These are phyloP conservation scores for Ophiostoma novo-ulmi DNA, from an alignment of 2,329 filamentous ascomycete genomes.

Conservation along the genomic window DNA sequence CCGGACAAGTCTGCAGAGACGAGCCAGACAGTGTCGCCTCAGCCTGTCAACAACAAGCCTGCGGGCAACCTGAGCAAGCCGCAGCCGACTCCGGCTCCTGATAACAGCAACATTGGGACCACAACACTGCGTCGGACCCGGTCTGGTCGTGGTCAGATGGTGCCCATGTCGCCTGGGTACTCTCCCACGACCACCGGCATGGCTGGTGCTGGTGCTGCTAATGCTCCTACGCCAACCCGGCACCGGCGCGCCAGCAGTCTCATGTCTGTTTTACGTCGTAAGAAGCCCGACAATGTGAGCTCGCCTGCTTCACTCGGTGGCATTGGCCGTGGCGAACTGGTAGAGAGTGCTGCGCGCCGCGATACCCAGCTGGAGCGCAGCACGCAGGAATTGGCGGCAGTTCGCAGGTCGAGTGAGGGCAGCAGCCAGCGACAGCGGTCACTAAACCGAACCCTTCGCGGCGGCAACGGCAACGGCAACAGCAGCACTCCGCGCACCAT, in stretches of 20 bases:
- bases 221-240: constrained; percentile 24
- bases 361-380: constrained; percentile 60
- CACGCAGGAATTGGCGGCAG: constrained; percentile 46
- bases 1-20: background rate
- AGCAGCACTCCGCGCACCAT: constrained; percentile 18
- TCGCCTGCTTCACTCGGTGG: constrained; percentile 34
- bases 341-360: constrained; percentile 55
- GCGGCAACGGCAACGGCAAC: background rate
- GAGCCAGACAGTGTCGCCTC: background rate
- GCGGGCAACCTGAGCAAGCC: background rate
- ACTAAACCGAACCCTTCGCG: constrained; percentile 10
- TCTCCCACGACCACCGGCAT: constrained; percentile 23
- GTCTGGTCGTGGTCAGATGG: constrained; percentile 39
- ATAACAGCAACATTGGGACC: constrained; percentile 24
- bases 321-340: constrained; percentile 48
- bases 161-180: constrained; percentile 27
- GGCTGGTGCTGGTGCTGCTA: constrained; percentile 16
- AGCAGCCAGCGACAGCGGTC: constrained; percentile 1
- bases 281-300: constrained; percentile 44
- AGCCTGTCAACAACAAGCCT: background rate
- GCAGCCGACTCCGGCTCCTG: background rate
- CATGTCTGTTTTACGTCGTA: constrained; percentile 59
- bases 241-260: constrained; percentile 43
- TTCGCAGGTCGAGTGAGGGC: constrained; percentile 39
- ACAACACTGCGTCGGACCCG: constrained; percentile 38